Conservation (phyloP, 768 basidiomycete genomes). For the Podaxis sp. region DNA sequence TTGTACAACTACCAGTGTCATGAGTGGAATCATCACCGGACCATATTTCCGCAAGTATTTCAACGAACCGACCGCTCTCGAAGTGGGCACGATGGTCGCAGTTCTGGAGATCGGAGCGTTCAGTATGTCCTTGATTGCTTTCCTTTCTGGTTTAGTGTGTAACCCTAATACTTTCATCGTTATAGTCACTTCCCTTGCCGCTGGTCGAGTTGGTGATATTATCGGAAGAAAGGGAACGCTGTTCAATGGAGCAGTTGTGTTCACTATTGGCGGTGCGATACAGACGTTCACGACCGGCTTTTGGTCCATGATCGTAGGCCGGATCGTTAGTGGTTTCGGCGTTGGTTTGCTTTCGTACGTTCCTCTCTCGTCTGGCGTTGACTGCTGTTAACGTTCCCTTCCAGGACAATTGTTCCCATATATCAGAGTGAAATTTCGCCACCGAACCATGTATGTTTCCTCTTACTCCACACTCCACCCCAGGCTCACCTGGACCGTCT, state of each 20-base stretch:
- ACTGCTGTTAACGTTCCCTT: not conserved
- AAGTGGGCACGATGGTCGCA: conserved; percentile 95
- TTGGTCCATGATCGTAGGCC: conserved; percentile 77
- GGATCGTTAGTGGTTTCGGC: conserved; percentile 84
- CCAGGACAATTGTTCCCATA: conserved; percentile 90
- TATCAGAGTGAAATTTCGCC: conserved; percentile 97
- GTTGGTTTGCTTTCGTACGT: conserved; percentile 87
- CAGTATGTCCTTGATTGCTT: conserved; percentile 43
- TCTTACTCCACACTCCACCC: not conserved
- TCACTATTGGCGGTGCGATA: conserved; percentile 82
- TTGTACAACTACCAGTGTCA: conserved; percentile 52
- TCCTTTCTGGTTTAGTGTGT: not conserved
- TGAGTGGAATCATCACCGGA: conserved; percentile 90
- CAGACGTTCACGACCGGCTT: conserved; percentile 85
- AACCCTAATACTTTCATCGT: conserved; percentile 1
- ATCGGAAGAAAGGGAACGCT: conserved; percentile 86
- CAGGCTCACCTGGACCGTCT: conserved; percentile 2
- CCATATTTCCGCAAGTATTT: conserved; percentile 84
- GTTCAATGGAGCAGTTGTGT: conserved; percentile 78
- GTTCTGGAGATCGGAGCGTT: conserved; percentile 92
- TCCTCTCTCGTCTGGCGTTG: not conserved
- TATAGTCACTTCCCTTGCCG: conserved; percentile 84
- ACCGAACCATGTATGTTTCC: conserved; percentile 69
- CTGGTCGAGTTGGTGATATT: conserved; percentile 84
- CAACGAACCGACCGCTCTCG: conserved; percentile 68